Evolutionary conservation across 2,329 filamentous ascomycete genomes (phyloP).

Genomic region (Exophiala sideris): DNA sequence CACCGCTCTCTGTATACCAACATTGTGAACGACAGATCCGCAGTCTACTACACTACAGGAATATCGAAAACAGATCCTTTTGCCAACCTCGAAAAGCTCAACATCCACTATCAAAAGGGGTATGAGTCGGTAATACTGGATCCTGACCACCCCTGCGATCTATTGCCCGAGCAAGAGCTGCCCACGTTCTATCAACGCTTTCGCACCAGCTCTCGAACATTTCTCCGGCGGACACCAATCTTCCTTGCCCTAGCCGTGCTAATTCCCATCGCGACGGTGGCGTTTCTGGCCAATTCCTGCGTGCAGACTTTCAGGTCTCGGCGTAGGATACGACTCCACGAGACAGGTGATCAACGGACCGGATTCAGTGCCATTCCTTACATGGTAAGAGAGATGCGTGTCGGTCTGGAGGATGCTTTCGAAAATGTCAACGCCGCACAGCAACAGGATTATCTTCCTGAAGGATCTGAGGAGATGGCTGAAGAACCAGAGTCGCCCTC

Average conservation of each 20-base stretch:
- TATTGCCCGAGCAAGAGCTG: slow-evolving; percentile 37
- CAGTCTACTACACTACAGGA: slow-evolving; percentile 76
- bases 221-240: slow-evolving; percentile 59
- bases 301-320: slow-evolving; percentile 74
- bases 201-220: slow-evolving; percentile 34
- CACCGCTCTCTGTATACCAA: slow-evolving; percentile 79
- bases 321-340: slow-evolving; percentile 72
- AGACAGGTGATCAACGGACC: slow-evolving; percentile 65
- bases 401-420: slow-evolving; percentile 73
- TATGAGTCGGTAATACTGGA: slow-evolving; percentile 76
- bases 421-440: slow-evolving; percentile 69
- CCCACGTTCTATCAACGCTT: slow-evolving; percentile 38
- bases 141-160: slow-evolving; percentile 57
- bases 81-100: slow-evolving; percentile 61
- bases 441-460: slow-evolving; percentile 66
- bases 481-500: slow-evolving; percentile 11
- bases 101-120: slow-evolving; percentile 69
- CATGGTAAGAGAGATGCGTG: slow-evolving; percentile 70
- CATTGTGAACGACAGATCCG: slow-evolving; percentile 78
- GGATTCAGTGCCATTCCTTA: slow-evolving; percentile 67
- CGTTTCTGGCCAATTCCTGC: slow-evolving; percentile 71
- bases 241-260: slow-evolving; percentile 64
- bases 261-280: slow-evolving; percentile 66
- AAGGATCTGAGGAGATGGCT: slow-evolving; percentile 51
- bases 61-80: slow-evolving; percentile 78